Evolutionary conservation across 148 eudicot genomes (phyloP).

Genomic region (Suaeda aralocaspica): DNA sequence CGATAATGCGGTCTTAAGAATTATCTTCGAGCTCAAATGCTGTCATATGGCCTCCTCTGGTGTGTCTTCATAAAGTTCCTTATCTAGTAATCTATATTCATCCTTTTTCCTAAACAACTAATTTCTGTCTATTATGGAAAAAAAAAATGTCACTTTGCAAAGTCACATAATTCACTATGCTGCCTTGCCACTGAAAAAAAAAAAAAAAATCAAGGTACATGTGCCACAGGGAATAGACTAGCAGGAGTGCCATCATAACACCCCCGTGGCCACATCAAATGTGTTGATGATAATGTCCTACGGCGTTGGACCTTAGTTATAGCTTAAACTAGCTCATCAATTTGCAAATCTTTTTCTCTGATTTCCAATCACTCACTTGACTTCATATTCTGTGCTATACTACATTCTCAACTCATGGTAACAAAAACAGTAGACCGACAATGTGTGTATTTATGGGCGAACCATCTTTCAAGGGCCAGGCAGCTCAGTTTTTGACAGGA

Average conservation of each 20-base stretch:
- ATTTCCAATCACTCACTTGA: neutral
- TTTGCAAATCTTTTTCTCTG: neutral
- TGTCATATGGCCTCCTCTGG: constrained; percentile 7
- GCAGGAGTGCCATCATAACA: neutral
- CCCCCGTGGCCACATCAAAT: too few relatives aligned
- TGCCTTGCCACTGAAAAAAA: neutral
- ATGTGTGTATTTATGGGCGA: too few relatives aligned
- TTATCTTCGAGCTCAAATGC: neutral
- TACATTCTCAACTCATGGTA: neutral
- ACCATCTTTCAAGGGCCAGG: neutral
- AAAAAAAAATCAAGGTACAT: neutral
- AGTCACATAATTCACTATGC: neutral
- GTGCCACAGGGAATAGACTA: neutral
- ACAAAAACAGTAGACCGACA: too few relatives aligned
- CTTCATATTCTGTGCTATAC: neutral
- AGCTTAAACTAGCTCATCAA: neutral
- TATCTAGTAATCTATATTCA: neutral
- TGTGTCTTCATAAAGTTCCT: neutral
- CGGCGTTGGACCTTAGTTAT: neutral
- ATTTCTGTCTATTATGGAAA: neutral
- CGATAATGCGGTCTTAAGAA: constrained; percentile 8
- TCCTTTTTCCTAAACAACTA: neutral
- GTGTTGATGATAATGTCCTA: too few relatives aligned
- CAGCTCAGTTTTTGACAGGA: too few relatives aligned
- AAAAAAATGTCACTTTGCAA: neutral